Conservation (phyloP, 805 yeast species). For the Candida chilensis region DNA sequence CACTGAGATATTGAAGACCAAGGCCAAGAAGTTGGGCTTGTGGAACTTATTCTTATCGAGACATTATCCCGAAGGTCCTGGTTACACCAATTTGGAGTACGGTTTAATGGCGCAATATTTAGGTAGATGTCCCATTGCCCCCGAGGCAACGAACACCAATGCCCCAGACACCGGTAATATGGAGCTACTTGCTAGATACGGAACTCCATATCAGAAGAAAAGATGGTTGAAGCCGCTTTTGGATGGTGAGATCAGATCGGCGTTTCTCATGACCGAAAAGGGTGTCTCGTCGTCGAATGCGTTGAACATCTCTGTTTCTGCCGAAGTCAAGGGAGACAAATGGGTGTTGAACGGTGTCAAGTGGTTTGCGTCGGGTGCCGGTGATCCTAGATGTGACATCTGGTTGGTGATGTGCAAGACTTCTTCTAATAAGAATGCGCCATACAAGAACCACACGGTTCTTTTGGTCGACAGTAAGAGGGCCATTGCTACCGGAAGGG, state of each 20-base stretch:
- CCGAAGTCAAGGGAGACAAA: slow-evolving; percentile 28
- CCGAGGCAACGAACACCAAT: slow-evolving; percentile 49
- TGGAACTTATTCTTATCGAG: slow-evolving; percentile 54
- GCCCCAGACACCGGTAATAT: slow-evolving; percentile 66
- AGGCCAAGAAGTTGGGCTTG: slow-evolving; percentile 42
- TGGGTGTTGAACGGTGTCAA: slow-evolving; percentile 50
- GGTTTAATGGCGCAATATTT: slow-evolving; percentile 57
- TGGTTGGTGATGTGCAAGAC: slow-evolving; percentile 49
- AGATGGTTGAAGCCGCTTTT: slow-evolving; percentile 44
- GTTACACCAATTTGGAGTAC: slow-evolving; percentile 52
- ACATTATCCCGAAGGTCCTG: slow-evolving; percentile 42
- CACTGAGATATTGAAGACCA: slow-evolving; percentile 39
- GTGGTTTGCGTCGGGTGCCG: slow-evolving; percentile 69
- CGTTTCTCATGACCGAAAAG: slow-evolving; percentile 58
- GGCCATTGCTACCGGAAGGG: slow-evolving; percentile 41
- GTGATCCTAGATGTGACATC: slow-evolving; percentile 50
- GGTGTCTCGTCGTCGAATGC: slow-evolving; percentile 56
- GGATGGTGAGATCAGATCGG: slow-evolving; percentile 47
- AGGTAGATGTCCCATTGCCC: slow-evolving; percentile 45
- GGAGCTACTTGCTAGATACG: slow-evolving; percentile 37
- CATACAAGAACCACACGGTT: slow-evolving; percentile 47
- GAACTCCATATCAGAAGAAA: slow-evolving; percentile 23
- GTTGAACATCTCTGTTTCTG: slow-evolving; percentile 41
- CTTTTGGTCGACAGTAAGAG: slow-evolving; percentile 41
- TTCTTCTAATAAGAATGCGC: slow-evolving; percentile 12